Evolutionary conservation across 345 rosid species (phyloP), one percentile per base, ranked within the genome.

Genomic region (Melaleuca quinquenervia): DNA sequence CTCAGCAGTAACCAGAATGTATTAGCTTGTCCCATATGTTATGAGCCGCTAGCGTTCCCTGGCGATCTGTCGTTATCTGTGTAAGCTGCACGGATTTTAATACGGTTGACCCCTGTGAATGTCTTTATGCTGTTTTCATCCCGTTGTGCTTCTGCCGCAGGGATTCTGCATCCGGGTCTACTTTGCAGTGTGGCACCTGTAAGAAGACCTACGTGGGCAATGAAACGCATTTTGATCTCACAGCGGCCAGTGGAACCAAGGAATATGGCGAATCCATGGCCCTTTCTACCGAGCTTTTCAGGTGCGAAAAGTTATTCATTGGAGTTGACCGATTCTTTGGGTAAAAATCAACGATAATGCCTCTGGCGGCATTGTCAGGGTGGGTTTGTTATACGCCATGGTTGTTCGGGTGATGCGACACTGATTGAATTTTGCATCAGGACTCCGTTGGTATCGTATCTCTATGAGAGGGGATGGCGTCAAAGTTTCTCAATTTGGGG

Each of bases 401-500:
- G 41, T 15, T 62, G 22, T 70, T 52, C 14, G 1, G 27, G 58
- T 52, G 84, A 55, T 11, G 9, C 29, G 62, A 24, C 48, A 52
- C 84, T 52, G 84, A 55, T 51, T 29, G 84, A 82, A 54, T 64
- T 64, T 88, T 83, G 88, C 56, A 85, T 83, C 89, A 95, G 99
- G 91, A 55, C 84, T 88, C 95, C 91, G 1, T 41, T 95, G 85
- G 88, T 96, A 60, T 93, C 99, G 1, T 95, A 89, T 87, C 93
- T 96, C 82, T 96, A 96, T 50, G 98, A 96, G 90, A 92, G 98
- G 87, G 99, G 99, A 83, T 95, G 99, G 99, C 95, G 97, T 88
- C 99, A 96, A 91, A 94, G 88, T 87, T 95, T 95, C 85, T 70
- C 83, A 36, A 11, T 89, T 32, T 93, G 91, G 93, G 95, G 92